Evolutionary conservation across 129 eudicot genomes (phyloP).

Genomic region (Logfia minima): DNA sequence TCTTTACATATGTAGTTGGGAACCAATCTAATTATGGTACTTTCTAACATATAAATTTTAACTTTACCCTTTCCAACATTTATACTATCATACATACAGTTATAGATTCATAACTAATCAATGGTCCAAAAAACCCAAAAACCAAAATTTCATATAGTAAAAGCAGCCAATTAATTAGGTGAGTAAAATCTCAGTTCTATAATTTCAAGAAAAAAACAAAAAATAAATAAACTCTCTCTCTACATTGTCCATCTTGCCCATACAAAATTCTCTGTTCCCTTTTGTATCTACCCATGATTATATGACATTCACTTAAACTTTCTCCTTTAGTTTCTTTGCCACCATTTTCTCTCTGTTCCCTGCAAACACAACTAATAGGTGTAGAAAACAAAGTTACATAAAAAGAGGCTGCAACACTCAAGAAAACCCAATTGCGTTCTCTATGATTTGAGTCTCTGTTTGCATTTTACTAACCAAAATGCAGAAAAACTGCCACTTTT

Average conservation of each 20-base stretch:
- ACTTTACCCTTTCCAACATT: background rate
- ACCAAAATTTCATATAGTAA: background rate
- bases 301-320: conserved; percentile 24
- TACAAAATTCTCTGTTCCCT: conserved; percentile 15
- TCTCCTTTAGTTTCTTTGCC: conserved; percentile 25
- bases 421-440: conserved; percentile 36
- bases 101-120: background rate
- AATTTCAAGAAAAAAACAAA: background rate
- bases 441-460: conserved; percentile 38
- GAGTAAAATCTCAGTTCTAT: background rate
- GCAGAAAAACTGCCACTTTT: conserved; percentile 45
- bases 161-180: background rate
- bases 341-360: conserved; percentile 35
- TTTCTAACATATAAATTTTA: background rate
- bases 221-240: background rate
- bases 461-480: conserved; percentile 38
- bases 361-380: conserved; percentile 29
- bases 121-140: background rate
- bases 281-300: conserved; percentile 3
- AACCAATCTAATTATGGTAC: background rate
- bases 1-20: background rate
- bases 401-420: conserved; percentile 31
- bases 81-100: background rate
- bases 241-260: conserved; percentile 15
- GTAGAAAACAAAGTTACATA: conserved; percentile 20